Conservation (phyloP, 2,329 filamentous ascomycete genomes). For the Akanthomyces lecanii region DNA sequence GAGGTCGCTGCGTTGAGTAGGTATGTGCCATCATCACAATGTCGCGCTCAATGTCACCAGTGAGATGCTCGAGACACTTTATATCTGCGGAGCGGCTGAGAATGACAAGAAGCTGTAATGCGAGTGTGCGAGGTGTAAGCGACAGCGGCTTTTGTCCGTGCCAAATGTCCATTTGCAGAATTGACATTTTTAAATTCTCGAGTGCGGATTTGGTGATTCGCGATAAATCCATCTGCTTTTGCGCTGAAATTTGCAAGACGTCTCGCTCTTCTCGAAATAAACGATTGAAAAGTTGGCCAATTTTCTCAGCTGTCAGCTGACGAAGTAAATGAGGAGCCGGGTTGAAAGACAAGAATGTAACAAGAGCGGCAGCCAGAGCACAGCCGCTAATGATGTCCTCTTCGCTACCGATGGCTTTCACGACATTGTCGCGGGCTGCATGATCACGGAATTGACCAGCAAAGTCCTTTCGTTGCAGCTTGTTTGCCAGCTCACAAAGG, state of each 20-base stretch:
- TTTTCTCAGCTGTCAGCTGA: slow-evolving; percentile 51
- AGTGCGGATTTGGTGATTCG: slow-evolving; percentile 58
- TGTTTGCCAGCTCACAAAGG: slow-evolving; percentile 56
- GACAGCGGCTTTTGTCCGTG: slow-evolving; percentile 43
- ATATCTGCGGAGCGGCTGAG: slow-evolving; percentile 13
- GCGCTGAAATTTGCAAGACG: slow-evolving; percentile 57
- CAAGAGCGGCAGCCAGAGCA: slow-evolving; percentile 58
- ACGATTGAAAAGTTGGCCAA: slow-evolving; percentile 50
- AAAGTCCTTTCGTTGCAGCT: slow-evolving; percentile 59
- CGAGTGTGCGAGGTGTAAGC: slow-evolving; percentile 60
- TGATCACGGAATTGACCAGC: slow-evolving; percentile 69
- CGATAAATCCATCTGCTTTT: slow-evolving; percentile 65
- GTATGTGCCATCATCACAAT: slow-evolving; percentile 25
- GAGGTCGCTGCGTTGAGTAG: slow-evolving; percentile 20
- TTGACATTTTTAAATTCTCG: slow-evolving; percentile 46
- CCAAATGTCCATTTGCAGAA: slow-evolving; percentile 59
- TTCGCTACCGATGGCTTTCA: slow-evolving; percentile 56
- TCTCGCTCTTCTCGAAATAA: slow-evolving; percentile 52
- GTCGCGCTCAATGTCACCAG: slow-evolving; percentile 27
- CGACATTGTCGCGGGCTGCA: slow-evolving; percentile 64
- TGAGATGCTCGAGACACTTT: slow-evolving; percentile 22
- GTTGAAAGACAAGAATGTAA: slow-evolving; percentile 58
- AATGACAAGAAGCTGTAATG: slow-evolving; percentile 53
- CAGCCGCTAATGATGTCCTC: slow-evolving; percentile 60
- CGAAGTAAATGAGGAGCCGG: slow-evolving; percentile 56